phyloP scores from a whole-genome alignment of 345 rosid species.

The Acer campestre region DNA sequence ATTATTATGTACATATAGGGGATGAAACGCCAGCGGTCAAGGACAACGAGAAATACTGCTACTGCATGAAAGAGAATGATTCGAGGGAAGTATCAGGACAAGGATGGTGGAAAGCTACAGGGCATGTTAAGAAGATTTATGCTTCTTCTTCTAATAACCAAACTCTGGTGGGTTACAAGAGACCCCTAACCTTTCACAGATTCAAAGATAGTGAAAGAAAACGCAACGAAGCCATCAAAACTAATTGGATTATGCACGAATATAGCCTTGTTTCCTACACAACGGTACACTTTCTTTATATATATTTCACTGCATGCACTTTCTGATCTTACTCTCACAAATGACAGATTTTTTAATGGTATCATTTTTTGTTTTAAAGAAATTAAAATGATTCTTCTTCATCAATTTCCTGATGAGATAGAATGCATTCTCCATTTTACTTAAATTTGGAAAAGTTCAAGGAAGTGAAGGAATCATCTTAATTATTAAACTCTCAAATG shows the following conservation, averaged over 20 bases:
- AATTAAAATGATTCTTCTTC: too few species aligned
- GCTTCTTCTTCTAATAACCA: slow-evolving; percentile 8
- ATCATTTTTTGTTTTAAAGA: too few species aligned
- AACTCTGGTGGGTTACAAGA: slow-evolving; percentile 27
- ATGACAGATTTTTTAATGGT: too few species aligned
- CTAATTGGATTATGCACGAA: slow-evolving; percentile 21
- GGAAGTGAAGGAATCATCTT: too few species aligned
- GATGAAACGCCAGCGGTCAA: not conserved
- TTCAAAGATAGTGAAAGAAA: slow-evolving; percentile 21
- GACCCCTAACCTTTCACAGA: slow-evolving; percentile 38
- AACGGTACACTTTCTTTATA: not conserved
- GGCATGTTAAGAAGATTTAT: slow-evolving; percentile 40
- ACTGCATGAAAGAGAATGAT: slow-evolving; percentile 29
- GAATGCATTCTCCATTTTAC: too few species aligned
- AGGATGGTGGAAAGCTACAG: slow-evolving; percentile 59
- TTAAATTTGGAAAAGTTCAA: too few species aligned
- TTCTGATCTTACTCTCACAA: too few species aligned
- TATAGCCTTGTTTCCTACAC: not conserved
- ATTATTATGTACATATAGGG: slow-evolving; percentile 9
- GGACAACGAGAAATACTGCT: slow-evolving; percentile 28
- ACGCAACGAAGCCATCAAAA: slow-evolving; percentile 26
- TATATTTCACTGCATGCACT: not conserved
- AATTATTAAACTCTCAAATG: too few species aligned
- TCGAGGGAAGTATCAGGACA: slow-evolving; percentile 40
- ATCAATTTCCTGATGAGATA: too few species aligned